Evolutionary conservation across 2,329 filamentous ascomycete genomes (phyloP), one percentile per base, ranked within the genome.

Genomic region (Alternaria panax): DNA sequence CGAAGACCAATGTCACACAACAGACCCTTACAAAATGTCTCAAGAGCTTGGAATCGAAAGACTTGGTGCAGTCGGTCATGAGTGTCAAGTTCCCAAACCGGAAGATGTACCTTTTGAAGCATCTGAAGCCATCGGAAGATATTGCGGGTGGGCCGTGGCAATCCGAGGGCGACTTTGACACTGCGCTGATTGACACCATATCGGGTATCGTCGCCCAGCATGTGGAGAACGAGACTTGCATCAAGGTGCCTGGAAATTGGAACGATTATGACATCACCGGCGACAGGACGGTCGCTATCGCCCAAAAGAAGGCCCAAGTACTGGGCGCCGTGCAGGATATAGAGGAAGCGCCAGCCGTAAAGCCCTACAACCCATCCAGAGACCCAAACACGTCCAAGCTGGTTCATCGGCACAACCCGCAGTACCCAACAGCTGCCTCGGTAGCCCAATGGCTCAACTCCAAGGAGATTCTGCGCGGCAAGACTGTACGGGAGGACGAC

Each of bases 71-170:
- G 72, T 88, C 89, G 58, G 93, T 98, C 80, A 95, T 94, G 80
- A 95, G 90, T 78, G 93, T 96, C 79, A 93, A 96, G 80, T 90
- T 91, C 74, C 92, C 92, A 27, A 91, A 90, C 67, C 91, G 95
- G 75, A 97, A 96, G 80, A 97, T 96, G 86, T 99, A 95, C 84
- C 96, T 99, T 85, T 89, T 97, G 73, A 88, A 90, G 54, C 89
- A 90, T 63, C 86, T 99, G 61, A 87, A 88, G 11, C 94, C 95
- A 0, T 92, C 90, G 54, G 93, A 97, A 63, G 91, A 95, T 62
- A 92, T 96, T 46, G 96, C 93, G 0, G 95, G 95, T 47, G 95
- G 95, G 2, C 91, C 92, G 8, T 99, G 94, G 92, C 97, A 95
- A 77, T 93, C 92, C 7, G 93, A 97, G 64, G 92, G 92, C 52